Evolutionary conservation across 2,329 filamentous ascomycete genomes (phyloP).

Genomic region (Alternaria tenuissima): DNA sequence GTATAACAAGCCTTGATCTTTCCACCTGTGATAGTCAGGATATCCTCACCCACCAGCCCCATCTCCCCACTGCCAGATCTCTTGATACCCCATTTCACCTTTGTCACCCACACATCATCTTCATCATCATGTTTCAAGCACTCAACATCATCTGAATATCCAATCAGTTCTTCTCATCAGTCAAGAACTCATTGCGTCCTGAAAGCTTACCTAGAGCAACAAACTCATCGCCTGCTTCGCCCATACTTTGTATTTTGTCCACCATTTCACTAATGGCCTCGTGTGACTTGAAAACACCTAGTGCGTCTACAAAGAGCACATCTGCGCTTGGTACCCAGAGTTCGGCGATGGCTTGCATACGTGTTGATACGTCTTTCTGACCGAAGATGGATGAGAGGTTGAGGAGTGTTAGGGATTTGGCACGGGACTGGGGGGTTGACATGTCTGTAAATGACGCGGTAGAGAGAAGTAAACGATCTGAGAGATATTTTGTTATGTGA

Average conservation of each 20-base stretch:
- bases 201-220: background rate
- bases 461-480: background rate
- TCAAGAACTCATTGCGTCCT: too few species aligned
- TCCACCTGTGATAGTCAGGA: constrained; percentile 17
- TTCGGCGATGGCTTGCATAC: background rate
- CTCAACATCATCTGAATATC: too few species aligned
- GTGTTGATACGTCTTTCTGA: constrained; percentile 6
- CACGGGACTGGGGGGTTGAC: background rate
- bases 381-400: constrained; percentile 15
- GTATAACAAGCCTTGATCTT: constrained; percentile 21
- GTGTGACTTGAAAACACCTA: background rate
- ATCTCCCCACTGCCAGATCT: background rate
- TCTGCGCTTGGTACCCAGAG: background rate
- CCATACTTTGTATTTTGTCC: background rate
- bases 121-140: background rate
- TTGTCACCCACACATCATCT: constrained; percentile 16
- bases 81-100: constrained; percentile 19
- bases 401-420: constrained; percentile 6
- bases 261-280: background rate
- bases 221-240: background rate
- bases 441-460: background rate
- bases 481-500: background rate
- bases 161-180: too few species aligned
- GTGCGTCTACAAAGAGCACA: background rate
- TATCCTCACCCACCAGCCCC: constrained; percentile 15